Evolutionary conservation across 2,329 filamentous ascomycete genomes (phyloP), one percentile per base, ranked within the genome.

Genomic region (Lecanicillium sp.): DNA sequence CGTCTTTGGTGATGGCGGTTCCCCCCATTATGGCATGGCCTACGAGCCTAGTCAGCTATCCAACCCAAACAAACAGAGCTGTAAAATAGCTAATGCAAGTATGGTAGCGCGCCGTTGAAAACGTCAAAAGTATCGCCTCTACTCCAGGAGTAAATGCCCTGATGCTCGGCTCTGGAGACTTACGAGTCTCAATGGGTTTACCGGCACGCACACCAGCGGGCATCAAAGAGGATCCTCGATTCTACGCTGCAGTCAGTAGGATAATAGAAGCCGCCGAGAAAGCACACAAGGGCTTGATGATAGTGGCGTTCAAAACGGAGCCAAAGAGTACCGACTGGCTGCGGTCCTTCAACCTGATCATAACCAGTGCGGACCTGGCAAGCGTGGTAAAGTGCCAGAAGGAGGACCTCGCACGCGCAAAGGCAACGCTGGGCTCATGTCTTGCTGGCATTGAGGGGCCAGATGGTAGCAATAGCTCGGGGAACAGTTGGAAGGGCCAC

Each of bases 161-260:
- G 14, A 43, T 43, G 36, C 41, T 43, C 13, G 41, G 41, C 3
- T 13, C 41, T 3, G 41, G 41, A 5, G 41, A 43, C 19, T 31
- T 43, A 5, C 41, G 36, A 27, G 32, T 19, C 19, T 43, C 41
- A 11, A 32, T 44, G 5, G 25, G 34, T 14, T 33, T 43, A n/a
- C 38, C 34, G 18, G 7, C 19, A 28, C 17, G 33, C 3, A 34
- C n/a, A 12, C 29, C 19, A 7, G 17, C 4, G 14, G 32, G 31
- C 12, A n/a, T 17, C 4, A 14, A 14, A 11, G 31, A 33, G 5
- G 31, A 33, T 17, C 8, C 31, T 4, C 15, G 12, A 12, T 33
- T 33, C 31, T 11, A 17, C 11, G 14, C 13, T 14, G 31, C 31
- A 6, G 14, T 17, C 5, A 5, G n/a, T 7, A 33, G 18, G 31